These are phyloP conservation scores for Zygosaccharomyces sapae DNA, from an alignment of 1,139 yeast species.

Conservation along the genomic window DNA sequence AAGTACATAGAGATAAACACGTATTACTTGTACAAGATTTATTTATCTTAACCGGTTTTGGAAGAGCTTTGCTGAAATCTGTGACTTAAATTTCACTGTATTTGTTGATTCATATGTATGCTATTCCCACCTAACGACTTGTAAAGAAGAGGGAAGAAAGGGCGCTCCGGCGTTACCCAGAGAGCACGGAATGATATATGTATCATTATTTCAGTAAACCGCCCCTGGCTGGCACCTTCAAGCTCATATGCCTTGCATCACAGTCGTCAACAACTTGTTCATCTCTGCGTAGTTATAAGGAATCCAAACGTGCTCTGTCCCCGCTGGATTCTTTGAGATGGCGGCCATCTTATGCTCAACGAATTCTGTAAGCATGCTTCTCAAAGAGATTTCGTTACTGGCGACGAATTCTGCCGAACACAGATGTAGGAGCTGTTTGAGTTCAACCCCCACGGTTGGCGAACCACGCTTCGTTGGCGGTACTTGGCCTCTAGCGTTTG, in stretches of 20 bases:
- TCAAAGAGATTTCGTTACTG: constrained; percentile 74
- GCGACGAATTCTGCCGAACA: constrained; percentile 83
- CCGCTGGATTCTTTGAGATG: constrained; percentile 58
- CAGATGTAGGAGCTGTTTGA: constrained; percentile 56
- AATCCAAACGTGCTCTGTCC: constrained; percentile 68
- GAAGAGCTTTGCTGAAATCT: too few species aligned
- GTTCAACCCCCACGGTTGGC: constrained; percentile 54
- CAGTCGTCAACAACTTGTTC: constrained; percentile 55
- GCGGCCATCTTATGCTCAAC: constrained; percentile 88
- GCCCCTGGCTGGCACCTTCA: too few species aligned
- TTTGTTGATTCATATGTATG: too few species aligned
- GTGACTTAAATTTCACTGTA: too few species aligned
- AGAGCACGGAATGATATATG: neutral
- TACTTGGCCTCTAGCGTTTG: constrained; percentile 34
- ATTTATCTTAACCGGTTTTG: too few species aligned
- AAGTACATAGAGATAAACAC: too few species aligned
- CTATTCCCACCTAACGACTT: too few species aligned
- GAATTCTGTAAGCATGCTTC: constrained; percentile 81
- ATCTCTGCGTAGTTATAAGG: constrained; percentile 75
- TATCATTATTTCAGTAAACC: neutral
- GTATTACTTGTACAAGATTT: too few species aligned
- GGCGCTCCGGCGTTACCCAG: too few species aligned
- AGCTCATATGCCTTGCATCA: constrained; percentile 11
- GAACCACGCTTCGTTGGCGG: constrained; percentile 43
- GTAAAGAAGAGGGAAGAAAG: too few species aligned